Percentiles rank a stretch among this genome's conserved stretches.
phyloP scores from a whole-genome alignment of 495 filamentous ascomycete species.

The Xeromyces bisporus region DNA sequence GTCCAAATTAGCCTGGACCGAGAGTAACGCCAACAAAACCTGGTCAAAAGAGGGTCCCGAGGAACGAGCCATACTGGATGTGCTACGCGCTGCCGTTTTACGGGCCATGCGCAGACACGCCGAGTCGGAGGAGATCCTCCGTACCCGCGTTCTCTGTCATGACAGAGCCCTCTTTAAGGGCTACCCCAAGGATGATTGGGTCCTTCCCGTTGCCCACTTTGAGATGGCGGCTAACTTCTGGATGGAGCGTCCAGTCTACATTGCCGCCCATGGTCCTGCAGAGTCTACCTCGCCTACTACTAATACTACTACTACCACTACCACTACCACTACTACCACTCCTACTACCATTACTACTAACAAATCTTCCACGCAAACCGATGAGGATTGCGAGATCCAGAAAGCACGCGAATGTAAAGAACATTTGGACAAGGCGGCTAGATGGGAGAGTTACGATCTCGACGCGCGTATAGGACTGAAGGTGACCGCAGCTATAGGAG shows the following conservation, averaged over 20 bases:
- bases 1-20: conserved; percentile 46
- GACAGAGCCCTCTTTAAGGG: conserved; percentile 59
- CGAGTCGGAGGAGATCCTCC: conserved; percentile 47
- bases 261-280: conserved; percentile 12
- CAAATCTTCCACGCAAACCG: conserved; percentile 14
- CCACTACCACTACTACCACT: neutral
- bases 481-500: conserved; percentile 64
- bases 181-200: conserved; percentile 63
- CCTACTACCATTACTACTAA: conserved; percentile 1
- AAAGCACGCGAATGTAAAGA: conserved; percentile 48
- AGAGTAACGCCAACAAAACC: conserved; percentile 32
- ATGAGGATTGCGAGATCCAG: conserved; percentile 18
- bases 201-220: conserved; percentile 64
- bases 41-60: conserved; percentile 49
- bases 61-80: conserved; percentile 51
- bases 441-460: conserved; percentile 73
- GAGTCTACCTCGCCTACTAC: neutral
- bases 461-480: conserved; percentile 77
- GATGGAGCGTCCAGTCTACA: conserved; percentile 38
- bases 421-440: conserved; percentile 61
- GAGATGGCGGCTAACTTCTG: conserved; percentile 76
- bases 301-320: neutral
- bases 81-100: conserved; percentile 50
- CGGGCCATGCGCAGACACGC: conserved; percentile 42
- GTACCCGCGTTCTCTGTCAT: conserved; percentile 41